phyloP scores from a whole-genome alignment of 1,139 yeast genomes.

The Hanseniaspora sp. region DNA sequence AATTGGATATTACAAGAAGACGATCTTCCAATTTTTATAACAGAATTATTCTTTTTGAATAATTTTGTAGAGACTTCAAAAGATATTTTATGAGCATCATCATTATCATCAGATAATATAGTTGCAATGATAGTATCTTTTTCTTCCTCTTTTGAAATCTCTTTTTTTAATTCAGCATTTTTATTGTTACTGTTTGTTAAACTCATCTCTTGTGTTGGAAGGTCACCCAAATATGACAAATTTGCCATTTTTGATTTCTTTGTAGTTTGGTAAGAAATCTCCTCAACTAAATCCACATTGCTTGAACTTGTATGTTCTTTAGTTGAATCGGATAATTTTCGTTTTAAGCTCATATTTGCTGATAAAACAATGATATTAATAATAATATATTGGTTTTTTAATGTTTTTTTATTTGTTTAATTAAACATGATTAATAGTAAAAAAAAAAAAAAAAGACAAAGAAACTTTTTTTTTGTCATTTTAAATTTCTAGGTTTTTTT shows the following conservation, averaged over 20 bases:
- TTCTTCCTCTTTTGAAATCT: not conserved
- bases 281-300: not conserved
- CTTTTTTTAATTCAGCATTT: not conserved
- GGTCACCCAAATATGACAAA: not conserved
- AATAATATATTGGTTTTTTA: not conserved
- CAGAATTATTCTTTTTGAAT: not conserved
- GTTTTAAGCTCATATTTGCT: constrained; percentile 9
- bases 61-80: not conserved
- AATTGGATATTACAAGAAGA: constrained; percentile 4
- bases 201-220: constrained; percentile 2
- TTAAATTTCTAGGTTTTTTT: no score
- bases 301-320: not conserved
- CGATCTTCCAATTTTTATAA: constrained; percentile 11
- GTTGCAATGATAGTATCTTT: constrained; percentile 1
- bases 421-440: not conserved
- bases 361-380: not conserved
- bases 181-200: not conserved
- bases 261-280: constrained; percentile 1
- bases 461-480: not conserved
- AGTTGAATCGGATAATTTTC: constrained; percentile 4
- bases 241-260: not conserved
- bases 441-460: not conserved
- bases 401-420: no score
- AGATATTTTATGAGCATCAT: not conserved
- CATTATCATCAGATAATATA: not conserved